These are phyloP conservation scores for Zygoascus bituminiphila DNA, from an alignment of 805 yeast genomes.

Conservation along the genomic window DNA sequence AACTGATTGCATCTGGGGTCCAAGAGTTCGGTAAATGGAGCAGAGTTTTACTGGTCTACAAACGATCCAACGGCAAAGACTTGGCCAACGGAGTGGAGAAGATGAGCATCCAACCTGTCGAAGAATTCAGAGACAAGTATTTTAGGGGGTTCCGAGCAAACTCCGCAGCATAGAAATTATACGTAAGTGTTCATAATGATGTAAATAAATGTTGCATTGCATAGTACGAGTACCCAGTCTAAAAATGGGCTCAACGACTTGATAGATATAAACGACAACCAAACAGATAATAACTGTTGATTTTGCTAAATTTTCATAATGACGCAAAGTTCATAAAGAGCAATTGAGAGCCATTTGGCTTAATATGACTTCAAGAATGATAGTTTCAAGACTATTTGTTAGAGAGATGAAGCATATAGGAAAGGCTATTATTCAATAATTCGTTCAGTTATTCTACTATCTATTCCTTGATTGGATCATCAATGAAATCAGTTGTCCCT, in stretches of 20 bases:
- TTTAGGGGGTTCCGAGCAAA: constrained; percentile 49
- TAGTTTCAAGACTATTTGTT: too few relatives aligned
- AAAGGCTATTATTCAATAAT: not conserved
- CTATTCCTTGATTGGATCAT: constrained; percentile 22
- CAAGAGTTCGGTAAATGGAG: constrained; percentile 95
- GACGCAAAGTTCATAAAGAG: not conserved
- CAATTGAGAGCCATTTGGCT: not conserved
- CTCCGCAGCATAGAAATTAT: too few relatives aligned
- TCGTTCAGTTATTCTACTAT: constrained; percentile 25
- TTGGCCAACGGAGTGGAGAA: constrained; percentile 28
- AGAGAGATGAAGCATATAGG: too few relatives aligned
- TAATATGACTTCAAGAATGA: too few relatives aligned
- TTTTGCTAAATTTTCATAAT: not conserved
- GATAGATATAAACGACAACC: not conserved
- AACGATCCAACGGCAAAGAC: constrained; percentile 31
- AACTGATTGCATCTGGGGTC: constrained; percentile 63
- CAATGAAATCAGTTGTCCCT: constrained; percentile 30
- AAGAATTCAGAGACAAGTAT: constrained; percentile 70
- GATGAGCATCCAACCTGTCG: constrained; percentile 46
- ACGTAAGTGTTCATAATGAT: too few relatives aligned
- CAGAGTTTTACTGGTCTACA: constrained; percentile 73
- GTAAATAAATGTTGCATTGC: too few relatives aligned
- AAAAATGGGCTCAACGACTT: too few relatives aligned
- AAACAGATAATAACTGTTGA: not conserved
- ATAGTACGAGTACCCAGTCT: too few relatives aligned